These are phyloP conservation scores for Albatrellus sp. DNA, from an alignment of 1,284 basidiomycete genomes.

Conservation along the genomic window DNA sequence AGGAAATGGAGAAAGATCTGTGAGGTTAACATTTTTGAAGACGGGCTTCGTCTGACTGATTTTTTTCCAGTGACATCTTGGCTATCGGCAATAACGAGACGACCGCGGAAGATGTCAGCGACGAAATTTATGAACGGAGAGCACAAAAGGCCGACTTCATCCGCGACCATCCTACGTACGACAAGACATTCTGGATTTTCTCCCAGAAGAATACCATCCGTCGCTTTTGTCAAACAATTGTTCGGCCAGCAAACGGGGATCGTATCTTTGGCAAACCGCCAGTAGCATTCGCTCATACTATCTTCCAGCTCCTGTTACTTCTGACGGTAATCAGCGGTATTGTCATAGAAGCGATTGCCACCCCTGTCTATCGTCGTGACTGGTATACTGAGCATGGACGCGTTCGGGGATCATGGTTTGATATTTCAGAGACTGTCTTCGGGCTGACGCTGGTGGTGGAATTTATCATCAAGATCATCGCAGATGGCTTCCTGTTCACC, in stretches of 20 bases:
- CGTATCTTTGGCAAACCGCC: conserved; percentile 70
- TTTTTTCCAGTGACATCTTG: conserved; percentile 44
- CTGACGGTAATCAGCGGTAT: conserved; percentile 77
- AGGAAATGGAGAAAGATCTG: conserved; percentile 65
- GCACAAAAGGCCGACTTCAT: conserved; percentile 85
- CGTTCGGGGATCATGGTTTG: conserved; percentile 75
- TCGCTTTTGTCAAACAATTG: conserved; percentile 72
- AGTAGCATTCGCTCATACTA: conserved; percentile 54
- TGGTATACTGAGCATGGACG: conserved; percentile 58
- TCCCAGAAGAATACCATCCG: conserved; percentile 73
- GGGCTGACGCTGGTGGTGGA: conserved; percentile 73
- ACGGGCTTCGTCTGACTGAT: not conserved
- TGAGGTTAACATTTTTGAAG: conserved; percentile 22
- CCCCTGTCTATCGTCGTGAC: conserved; percentile 73
- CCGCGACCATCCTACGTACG: conserved; percentile 80
- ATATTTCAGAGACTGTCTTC: conserved; percentile 70
- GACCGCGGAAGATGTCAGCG: conserved; percentile 38
- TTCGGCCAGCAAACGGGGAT: conserved; percentile 75
- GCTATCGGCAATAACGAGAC: conserved; percentile 46
- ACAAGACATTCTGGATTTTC: conserved; percentile 86
- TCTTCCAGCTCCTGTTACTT: conserved; percentile 71
- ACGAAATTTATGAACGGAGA: conserved; percentile 61
- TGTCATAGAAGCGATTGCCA: conserved; percentile 76
- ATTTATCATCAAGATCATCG: conserved; percentile 84
- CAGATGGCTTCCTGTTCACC: conserved; percentile 87